Evolutionary conservation across 2,329 filamentous ascomycete genomes (phyloP).

Genomic region (Exophiala aquamarina): DNA sequence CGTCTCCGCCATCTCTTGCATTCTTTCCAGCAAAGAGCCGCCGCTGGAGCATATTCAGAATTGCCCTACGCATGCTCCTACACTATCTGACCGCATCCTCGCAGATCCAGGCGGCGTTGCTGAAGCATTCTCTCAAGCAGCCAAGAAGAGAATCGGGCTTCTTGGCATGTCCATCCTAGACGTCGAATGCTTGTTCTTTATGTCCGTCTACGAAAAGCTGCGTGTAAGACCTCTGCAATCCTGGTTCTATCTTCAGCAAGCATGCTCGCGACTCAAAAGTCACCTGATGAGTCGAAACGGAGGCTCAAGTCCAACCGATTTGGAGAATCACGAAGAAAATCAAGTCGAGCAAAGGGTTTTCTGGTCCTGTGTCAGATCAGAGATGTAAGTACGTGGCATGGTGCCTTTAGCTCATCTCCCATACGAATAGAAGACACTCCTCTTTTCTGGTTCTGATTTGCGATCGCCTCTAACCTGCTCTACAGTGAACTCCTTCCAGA

Average conservation of each 20-base stretch:
- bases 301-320: background rate
- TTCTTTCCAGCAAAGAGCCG: background rate
- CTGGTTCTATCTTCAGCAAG: background rate
- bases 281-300: background rate
- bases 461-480: no score
- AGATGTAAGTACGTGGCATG: background rate
- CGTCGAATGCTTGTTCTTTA: background rate
- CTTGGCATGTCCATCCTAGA: background rate
- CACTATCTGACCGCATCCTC: background rate
- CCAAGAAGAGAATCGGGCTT: background rate
- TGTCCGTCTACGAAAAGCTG: background rate
- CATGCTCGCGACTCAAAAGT: background rate
- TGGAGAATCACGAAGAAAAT: background rate
- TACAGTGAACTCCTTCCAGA: background rate
- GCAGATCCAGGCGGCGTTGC: background rate
- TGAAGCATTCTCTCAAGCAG: background rate
- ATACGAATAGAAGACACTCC: background rate
- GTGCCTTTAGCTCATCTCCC: background rate
- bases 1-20: background rate
- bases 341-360: background rate
- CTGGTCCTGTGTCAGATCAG: background rate
- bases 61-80: background rate
- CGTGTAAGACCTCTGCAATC: background rate
- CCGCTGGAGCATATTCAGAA: no score
- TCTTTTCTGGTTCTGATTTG: background rate